phyloP scores from a whole-genome alignment of 2,329 filamentous ascomycete species.

The Exophiala mesophila region DNA sequence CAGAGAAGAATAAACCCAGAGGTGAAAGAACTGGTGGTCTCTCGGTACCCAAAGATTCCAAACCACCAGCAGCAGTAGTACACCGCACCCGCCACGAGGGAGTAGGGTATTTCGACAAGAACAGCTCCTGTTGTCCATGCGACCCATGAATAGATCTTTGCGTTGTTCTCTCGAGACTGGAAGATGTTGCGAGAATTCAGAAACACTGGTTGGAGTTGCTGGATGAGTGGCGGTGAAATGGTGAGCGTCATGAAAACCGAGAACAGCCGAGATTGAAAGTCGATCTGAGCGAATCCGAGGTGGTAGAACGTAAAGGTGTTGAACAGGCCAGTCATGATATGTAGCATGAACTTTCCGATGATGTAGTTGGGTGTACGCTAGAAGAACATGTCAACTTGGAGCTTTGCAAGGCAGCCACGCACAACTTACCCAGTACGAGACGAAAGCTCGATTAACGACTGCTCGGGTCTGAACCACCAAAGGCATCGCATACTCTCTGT shows the following conservation, averaged over 20 bases:
- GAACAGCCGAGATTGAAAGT: conserved; percentile 68
- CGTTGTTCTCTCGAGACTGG: conserved; percentile 65
- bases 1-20: conserved; percentile 59
- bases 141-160: conserved; percentile 74
- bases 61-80: conserved; percentile 65
- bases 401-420: no score
- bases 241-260: conserved; percentile 72
- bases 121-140: conserved; percentile 64
- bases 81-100: conserved; percentile 58
- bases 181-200: conserved; percentile 63
- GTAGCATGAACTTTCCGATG: conserved; percentile 56
- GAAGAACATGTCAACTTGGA: neutral
- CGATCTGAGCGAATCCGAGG: conserved; percentile 52
- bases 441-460: conserved; percentile 55
- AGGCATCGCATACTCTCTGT: conserved; percentile 61
- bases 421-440: conserved; percentile 52
- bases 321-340: conserved; percentile 61
- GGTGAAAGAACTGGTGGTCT: conserved; percentile 44
- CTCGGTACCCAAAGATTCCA: conserved; percentile 51
- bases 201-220: conserved; percentile 71
- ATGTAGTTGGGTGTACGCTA: conserved; percentile 56
- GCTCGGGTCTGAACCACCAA: conserved; percentile 49
- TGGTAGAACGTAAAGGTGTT: conserved; percentile 68
- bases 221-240: conserved; percentile 68
- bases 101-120: conserved; percentile 66